Base-by-base conservation (phyloP, 2,329 filamentous ascomycete genomes). In the Lasiodiplodia sp. region DNA sequence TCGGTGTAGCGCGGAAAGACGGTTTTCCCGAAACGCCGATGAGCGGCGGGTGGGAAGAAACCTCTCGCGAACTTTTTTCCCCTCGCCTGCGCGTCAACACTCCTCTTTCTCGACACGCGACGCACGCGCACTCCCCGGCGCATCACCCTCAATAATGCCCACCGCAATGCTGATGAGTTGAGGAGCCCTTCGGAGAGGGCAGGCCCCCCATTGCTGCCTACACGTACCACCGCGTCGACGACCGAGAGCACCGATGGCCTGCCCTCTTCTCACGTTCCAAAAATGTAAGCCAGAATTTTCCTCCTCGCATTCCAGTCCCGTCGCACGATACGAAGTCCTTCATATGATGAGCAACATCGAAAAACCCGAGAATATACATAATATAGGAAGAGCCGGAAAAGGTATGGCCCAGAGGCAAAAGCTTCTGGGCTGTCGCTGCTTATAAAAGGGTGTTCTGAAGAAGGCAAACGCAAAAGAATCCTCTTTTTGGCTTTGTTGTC, bases 321-420 rank as follows among this genome's bases (percentile, higher is more conserved):
- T 34, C 56, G 1, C n/a, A 31, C 8, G 21, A 25, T 11, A 16
- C 21, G 11, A n/a, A 6, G 21, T 21, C 28, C 37, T 51, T 28
- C 28, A 52, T 10, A 64, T 64, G 60, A 64, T 64, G 60, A 64
- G 60, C 51, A 49, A 64, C n/a, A 37, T 37, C 25, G 34, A 10
- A 23, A 49, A 11, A 64, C 60, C 60, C 60, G 38, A 23, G 34
- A 64, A 52, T 37, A n/a, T 21, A n/a, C 18, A 51, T 14, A 64
- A 64, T 52, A 64, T 64, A 64, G 60, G 60, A 64, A 64, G 60
- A 64, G 60, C 60, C 60, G 60, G 44, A 64, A 37, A 52, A 64
- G 60, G 60, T 64, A 64, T 64, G 60, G 60, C 23, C n/a, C 28
- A 1, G 25, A 5, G 8, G 14, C 23, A 16, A 31, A 14, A 53